Base-by-base conservation (phyloP, 306 rosid species). In the Malus sieversii region DNA sequence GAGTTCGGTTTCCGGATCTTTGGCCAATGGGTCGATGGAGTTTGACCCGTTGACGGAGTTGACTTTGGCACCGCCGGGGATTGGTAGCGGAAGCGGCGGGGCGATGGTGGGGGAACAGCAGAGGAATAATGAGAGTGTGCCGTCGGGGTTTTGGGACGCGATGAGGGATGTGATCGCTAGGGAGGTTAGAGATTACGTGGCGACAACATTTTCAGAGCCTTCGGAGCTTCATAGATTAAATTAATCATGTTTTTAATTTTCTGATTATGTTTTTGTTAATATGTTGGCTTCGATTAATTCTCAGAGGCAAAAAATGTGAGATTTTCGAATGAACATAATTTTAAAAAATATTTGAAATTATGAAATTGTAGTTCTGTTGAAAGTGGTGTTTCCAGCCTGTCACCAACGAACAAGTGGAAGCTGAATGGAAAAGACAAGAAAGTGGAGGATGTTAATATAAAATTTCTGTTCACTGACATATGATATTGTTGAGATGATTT, bases 31-130 rank as follows among this genome's bases (percentile, higher is more conserved):
- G 48, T 52, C 51, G 27, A 27, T 73, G 44, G 86, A 84, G 23
- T 86, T 90, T 46, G 94, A 89, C 51, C 98, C 96, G 76, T 84
- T 92, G 88, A 96, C 98, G 1, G 93, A 84, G 79, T 85, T 96
- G 92, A 96, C 98, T 22, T 90, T 96, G 4, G 99, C 96, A 15
- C 91, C 99, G 3, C 98, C 99, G 2, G 97, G 99, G 61, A 42
- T 66, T 1, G 86, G 53, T 0, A 44, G 60, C 12, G 70, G 79
- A 10, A 52, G 59, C 0, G 45, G 60, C 8, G 70, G 79, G 7
- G 51, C 73, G 55, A 20, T 22, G 46, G 57, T 10, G 20, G 79
- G 29, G 20, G 79, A 22, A 12, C 85, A 44, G 15, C 87, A 62
- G 0, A 60, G 80, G n/a, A 65, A 75, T 38, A 65, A 77, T 38